Percentiles rank a stretch among this genome's conserved stretches.
phyloP scores from a whole-genome alignment of 2,329 filamentous ascomycete species.

The Aspergillus viridinutans region DNA sequence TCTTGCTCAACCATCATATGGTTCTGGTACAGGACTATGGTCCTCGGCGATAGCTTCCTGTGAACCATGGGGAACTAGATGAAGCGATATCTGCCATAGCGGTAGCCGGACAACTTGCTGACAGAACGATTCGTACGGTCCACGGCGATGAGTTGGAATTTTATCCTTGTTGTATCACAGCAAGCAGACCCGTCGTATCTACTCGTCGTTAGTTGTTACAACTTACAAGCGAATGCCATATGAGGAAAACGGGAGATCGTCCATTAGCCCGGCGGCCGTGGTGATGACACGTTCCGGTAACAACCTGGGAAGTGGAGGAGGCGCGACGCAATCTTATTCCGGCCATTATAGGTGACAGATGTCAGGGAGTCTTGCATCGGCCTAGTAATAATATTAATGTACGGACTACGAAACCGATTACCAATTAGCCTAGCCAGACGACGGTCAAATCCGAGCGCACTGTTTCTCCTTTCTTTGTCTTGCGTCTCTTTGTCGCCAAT shows the following conservation, averaged over 20 bases:
- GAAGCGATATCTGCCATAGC: not conserved
- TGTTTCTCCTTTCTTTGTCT: not conserved
- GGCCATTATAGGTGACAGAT: not conserved
- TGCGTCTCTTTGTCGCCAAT: not conserved
- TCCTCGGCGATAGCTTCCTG: not conserved
- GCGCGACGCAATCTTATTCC: not conserved
- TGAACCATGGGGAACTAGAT: not conserved
- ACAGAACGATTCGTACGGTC: not conserved
- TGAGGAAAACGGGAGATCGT: constrained; percentile 16
- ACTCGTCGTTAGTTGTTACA: not conserved
- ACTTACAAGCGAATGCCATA: not conserved
- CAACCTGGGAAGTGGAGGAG: not conserved
- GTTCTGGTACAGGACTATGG: not conserved
- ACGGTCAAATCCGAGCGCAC: not conserved
- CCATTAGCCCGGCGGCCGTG: constrained; percentile 9
- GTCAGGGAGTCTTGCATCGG: not conserved
- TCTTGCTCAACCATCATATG: not conserved
- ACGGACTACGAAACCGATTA: not conserved
- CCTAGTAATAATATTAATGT: not conserved
- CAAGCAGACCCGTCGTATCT: not conserved
- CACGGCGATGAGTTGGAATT: not conserved
- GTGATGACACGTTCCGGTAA: not conserved
- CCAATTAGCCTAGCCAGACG: not conserved
- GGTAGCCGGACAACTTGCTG: not conserved
- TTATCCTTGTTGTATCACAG: not conserved